Percentiles rank a stretch among this genome's conserved stretches.
Conservation (phyloP, 169 alveolate genomes). For the Sarcocystis neurona region DNA sequence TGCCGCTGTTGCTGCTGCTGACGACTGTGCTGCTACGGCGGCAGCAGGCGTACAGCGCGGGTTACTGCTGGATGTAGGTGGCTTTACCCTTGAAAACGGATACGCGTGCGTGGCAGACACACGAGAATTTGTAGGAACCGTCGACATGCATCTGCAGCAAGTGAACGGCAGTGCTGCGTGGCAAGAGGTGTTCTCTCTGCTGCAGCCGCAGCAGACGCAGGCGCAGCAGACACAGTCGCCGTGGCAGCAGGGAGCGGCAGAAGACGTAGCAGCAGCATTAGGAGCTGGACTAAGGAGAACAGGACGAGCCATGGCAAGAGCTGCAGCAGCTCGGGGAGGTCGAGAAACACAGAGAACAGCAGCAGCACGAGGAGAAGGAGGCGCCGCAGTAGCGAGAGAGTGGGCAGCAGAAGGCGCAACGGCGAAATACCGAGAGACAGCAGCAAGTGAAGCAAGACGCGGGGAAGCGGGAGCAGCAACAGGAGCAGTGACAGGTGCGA, state of each 20-base stretch:
- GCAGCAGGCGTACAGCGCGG: too few relatives aligned
- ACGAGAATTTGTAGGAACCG: neutral
- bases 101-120: neutral
- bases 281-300: too few relatives aligned
- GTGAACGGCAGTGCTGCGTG: slow-evolving; percentile 19
- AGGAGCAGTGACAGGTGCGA: too few relatives aligned
- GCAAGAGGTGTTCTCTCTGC: neutral
- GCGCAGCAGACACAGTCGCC: neutral
- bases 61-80: slow-evolving; percentile 13
- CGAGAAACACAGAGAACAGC: neutral
- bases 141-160: neutral
- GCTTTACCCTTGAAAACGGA: slow-evolving; percentile 3
- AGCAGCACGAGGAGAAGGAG: neutral
- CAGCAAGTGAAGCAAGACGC: neutral
- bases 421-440: neutral
- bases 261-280: neutral
- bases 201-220: neutral
- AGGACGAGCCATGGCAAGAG: neutral
- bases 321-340: neutral
- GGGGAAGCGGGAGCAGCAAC: slow-evolving; percentile 15
- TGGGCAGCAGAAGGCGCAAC: neutral
- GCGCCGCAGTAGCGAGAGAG: too few relatives aligned
- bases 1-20: too few relatives aligned
- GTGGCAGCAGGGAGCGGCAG: neutral
- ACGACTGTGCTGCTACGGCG: too few relatives aligned